These are phyloP conservation scores for Globisporangium heterothallicum DNA, from an alignment of 352 stramenopile genomes.

Conservation along the genomic window DNA sequence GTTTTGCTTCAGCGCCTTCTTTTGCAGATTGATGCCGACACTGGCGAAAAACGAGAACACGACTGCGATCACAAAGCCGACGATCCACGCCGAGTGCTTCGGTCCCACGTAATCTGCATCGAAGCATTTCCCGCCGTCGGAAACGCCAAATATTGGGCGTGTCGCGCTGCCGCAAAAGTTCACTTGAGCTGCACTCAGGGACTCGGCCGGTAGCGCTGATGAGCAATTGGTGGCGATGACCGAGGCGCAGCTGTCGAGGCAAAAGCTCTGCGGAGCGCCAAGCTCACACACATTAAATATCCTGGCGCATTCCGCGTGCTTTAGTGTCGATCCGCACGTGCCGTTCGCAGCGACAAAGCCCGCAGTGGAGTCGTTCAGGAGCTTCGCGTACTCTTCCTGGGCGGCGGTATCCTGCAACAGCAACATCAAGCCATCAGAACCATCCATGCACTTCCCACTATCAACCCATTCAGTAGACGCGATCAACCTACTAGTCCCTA, in stretches of 20 bases:
- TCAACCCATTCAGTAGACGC: too few relatives aligned
- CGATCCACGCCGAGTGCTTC: constrained; percentile 62
- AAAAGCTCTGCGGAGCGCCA: constrained; percentile 52
- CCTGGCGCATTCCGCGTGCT: constrained; percentile 44
- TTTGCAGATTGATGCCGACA: constrained; percentile 83
- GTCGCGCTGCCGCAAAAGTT: constrained; percentile 29
- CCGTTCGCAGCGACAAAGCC: background rate
- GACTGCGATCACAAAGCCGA: constrained; percentile 73
- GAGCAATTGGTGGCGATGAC: constrained; percentile 40
- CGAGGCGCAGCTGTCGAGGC: constrained; percentile 35
- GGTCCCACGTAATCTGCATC: constrained; percentile 55
- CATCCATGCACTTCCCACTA: too few relatives aligned
- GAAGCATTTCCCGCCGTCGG: constrained; percentile 67
- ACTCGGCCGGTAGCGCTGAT: constrained; percentile 5
- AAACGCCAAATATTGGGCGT: constrained; percentile 19
- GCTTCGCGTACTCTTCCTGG: constrained; percentile 22
- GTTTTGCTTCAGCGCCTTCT: constrained; percentile 81
- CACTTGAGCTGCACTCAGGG: constrained; percentile 10
- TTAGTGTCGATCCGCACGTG: constrained; percentile 30
- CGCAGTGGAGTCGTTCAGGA: constrained; percentile 21
- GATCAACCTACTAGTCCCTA: too few relatives aligned
- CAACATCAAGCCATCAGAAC: background rate
- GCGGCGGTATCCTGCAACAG: constrained; percentile 31
- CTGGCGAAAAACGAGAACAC: constrained; percentile 81
- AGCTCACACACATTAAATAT: constrained; percentile 72